Base-by-base conservation (phyloP, 75 land plant species). In the Picea glauca region DNA sequence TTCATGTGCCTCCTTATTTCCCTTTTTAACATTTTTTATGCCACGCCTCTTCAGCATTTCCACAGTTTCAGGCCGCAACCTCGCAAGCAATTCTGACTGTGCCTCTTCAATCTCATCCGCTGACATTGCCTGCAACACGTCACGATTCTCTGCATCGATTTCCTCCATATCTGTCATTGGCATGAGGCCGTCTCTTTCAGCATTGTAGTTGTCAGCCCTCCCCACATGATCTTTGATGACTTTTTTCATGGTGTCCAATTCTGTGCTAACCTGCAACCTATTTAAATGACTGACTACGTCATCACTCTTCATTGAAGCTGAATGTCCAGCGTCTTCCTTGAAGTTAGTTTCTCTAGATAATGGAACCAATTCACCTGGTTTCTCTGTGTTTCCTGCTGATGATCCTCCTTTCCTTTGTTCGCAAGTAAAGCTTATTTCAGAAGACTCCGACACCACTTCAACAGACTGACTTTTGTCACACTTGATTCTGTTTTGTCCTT, bases 61-160 rank as follows among this genome's bases (percentile, higher is more conserved):
- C 32, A 93, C 31, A 76, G 90, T 76, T 31, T 85, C 80, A 60
- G 99, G 96, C 18, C 81, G 76, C 83, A 97, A 38, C 77, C 87
- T 91, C 76, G 81, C 86, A 87, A 83, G 77, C 63, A 97, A 84
- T 73, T 94, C 99, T 46, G 78, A 75, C 60, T 87, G 96, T 76
- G 93, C 94, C 83, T 94, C 91, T 26, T 88, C 87, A 68, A 97
- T 91, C 84, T 95, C 94, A 20, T 87, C 92, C 46, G 83, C 70
- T 54, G 98, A 88, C 99, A 94, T 97, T 40, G 80, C 46, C 14
- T 84, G 61, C 61, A 97, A 72, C 12, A 74, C 60, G 9, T 90
- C 88, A 58, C 80, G 82, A 76, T 90, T 94, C 76, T 90, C 93
- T 50, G 84, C 85, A 85, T 90, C 89, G 77, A 90, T 92, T 50